Base-by-base conservation (phyloP, 805 yeast genomes). In the Spathaspora arborariae region DNA sequence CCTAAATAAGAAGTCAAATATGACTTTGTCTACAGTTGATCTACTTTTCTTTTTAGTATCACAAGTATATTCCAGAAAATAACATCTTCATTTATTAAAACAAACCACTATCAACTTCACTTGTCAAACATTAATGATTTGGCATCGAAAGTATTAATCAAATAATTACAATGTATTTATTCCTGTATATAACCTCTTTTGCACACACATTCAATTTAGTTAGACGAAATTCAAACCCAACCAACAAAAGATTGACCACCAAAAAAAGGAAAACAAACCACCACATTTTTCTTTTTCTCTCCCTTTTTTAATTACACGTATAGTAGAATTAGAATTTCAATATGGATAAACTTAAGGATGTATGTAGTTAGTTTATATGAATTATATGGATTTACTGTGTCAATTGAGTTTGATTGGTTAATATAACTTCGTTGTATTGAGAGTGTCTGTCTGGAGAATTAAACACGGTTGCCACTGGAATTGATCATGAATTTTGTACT, bases 271-370 rank as follows among this genome's bases (percentile, higher is more conserved):
- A 41, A 16, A 34, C 36, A 27, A 27, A 22, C n/a, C n/a, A n/a
- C n/a, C 42, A 40, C 27, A 21, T 24, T 39, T 22, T 39, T 39
- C 33, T 40, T 40, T 30, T 43, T 42, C 19, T 46, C 26, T 39
- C 20, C 30, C 21, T 40, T 19, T 13, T 20, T 20, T 42, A 8
- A 5, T 20, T 35, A 11, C 13, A 7, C 22, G 18, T n/a, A 35
- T 21, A 35, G 2, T 19, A 16, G 7, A 19, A 13, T 26, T n/a
- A 24, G 8, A 40, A 26, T 10, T n/a, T 20, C 46, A 68, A 53
- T 51, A 79, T 79, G 83, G 84, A 79, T 59, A 79, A 77, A 67
- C 77, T 79, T 57, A 79, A 78, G 72, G 84, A 79, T 60, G 80
- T 75, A 72, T 56, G 80, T 72, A 60, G 47, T 40, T 13, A 13